Percentiles rank a stretch among this genome's conserved stretches.
Conservation (phyloP, 2,329 filamentous ascomycete species). For the Lasiodiplodia hormozganensis region DNA sequence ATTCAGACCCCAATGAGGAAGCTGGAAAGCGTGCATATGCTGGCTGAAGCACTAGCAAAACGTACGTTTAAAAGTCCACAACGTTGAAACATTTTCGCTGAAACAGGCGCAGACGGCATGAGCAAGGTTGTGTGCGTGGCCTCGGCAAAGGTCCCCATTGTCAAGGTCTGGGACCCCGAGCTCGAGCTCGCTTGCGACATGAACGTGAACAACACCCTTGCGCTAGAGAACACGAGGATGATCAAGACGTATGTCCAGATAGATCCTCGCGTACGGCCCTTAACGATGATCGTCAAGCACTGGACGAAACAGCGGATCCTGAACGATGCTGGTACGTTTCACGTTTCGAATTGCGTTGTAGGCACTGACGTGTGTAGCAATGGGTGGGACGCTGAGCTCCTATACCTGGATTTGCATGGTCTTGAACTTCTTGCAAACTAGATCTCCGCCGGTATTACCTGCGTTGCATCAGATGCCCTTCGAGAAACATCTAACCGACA, state of each 20-base stretch:
- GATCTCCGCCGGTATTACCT: slow-evolving; percentile 82
- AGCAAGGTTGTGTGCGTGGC: slow-evolving; percentile 94
- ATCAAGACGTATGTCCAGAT: slow-evolving; percentile 96
- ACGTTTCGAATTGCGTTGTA: background rate
- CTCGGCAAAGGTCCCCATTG: slow-evolving; percentile 94
- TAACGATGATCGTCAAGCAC: slow-evolving; percentile 97
- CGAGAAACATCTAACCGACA: slow-evolving; percentile 65
- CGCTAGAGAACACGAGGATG: slow-evolving; percentile 96
- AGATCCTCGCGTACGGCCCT: slow-evolving; percentile 84
- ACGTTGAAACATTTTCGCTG: slow-evolving; percentile 39
- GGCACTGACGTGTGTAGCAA: slow-evolving; percentile 63
- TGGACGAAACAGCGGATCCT: slow-evolving; percentile 93
- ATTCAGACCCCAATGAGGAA: slow-evolving; percentile 91
- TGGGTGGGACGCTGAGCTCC: slow-evolving; percentile 92
- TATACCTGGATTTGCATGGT: slow-evolving; percentile 99
- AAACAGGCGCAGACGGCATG: slow-evolving; percentile 78
- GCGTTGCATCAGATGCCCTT: slow-evolving; percentile 78
- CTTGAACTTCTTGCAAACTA: slow-evolving; percentile 91
- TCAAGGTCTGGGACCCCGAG: slow-evolving; percentile 98
- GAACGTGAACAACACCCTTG: slow-evolving; percentile 97
- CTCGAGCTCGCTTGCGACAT: slow-evolving; percentile 90
- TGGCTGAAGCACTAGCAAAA: slow-evolving; percentile 83
- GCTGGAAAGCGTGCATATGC: slow-evolving; percentile 86
- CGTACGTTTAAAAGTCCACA: slow-evolving; percentile 63
- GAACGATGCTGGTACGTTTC: slow-evolving; percentile 87